Conservation (phyloP, 1,139 yeast genomes). For the Arxiozyma telluris region DNA sequence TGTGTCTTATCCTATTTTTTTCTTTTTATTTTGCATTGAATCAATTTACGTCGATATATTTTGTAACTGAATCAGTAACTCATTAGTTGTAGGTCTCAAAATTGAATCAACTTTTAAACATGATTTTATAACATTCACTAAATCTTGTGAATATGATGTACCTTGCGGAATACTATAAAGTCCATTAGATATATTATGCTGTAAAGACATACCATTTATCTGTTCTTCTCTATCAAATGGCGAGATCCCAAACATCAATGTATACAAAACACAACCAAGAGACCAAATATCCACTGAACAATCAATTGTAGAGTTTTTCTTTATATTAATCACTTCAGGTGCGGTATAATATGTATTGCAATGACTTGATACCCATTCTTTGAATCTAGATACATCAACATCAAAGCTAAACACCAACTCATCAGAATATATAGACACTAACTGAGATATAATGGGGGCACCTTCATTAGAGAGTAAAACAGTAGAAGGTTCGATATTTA, state of each 20-base stretch:
- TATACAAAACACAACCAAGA: constrained; percentile 72
- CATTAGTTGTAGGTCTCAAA: constrained; percentile 55
- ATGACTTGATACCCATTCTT: constrained; percentile 77
- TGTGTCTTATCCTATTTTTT: not conserved
- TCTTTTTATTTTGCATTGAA: too few species aligned
- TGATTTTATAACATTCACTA: constrained; percentile 45
- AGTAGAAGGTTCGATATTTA: constrained; percentile 84
- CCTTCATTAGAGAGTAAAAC: constrained; percentile 71
- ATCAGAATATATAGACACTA: constrained; percentile 73
- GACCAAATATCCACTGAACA: constrained; percentile 88
- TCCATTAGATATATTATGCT: constrained; percentile 67
- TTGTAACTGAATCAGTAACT: constrained; percentile 21
- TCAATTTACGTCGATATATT: constrained; percentile 5
- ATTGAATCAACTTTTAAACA: constrained; percentile 57
- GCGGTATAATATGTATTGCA: constrained; percentile 85
- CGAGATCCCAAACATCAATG: constrained; percentile 66
- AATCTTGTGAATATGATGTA: constrained; percentile 45
- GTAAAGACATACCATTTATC: constrained; percentile 73
- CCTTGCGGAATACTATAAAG: constrained; percentile 53
- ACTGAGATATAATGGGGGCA: constrained; percentile 69
- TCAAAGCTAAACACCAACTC: constrained; percentile 46
- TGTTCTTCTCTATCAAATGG: constrained; percentile 83
- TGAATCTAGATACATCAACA: constrained; percentile 65
- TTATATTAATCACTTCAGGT: constrained; percentile 78
- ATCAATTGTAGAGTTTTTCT: constrained; percentile 51